Percentiles rank a stretch among this genome's conserved stretches.
Conservation (phyloP, 1,139 yeast genomes). For the Kodamaea sp. region DNA sequence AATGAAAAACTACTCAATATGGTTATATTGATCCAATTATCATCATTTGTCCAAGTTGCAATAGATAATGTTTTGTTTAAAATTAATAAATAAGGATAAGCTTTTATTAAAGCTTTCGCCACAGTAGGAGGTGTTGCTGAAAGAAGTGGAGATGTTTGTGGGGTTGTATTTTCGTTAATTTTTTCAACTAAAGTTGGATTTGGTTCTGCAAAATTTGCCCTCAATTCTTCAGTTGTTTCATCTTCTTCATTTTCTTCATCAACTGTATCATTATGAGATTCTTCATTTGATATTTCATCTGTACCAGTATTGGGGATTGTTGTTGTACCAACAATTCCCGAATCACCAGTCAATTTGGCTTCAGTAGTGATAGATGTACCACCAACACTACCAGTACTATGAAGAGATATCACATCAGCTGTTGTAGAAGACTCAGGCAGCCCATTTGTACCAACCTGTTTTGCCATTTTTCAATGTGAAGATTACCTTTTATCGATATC, state of each 20-base stretch:
- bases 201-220: slow-evolving; percentile 13
- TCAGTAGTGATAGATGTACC: not conserved
- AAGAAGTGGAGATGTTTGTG: slow-evolving; percentile 61
- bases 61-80: slow-evolving; percentile 67
- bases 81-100: slow-evolving; percentile 79
- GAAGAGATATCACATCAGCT: not conserved
- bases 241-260: slow-evolving; percentile 10
- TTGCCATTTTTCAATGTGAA: no score
- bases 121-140: slow-evolving; percentile 89
- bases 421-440: not conserved
- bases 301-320: no score
- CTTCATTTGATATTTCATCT: no score
- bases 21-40: slow-evolving; percentile 70
- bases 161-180: slow-evolving; percentile 19
- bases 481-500: no score
- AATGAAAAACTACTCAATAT: slow-evolving; percentile 56
- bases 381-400: not conserved
- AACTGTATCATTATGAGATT: not conserved
- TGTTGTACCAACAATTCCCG: no score
- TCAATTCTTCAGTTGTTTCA: slow-evolving; percentile 11
- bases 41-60: slow-evolving; percentile 89
- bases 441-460: no score
- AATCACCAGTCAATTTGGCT: not conserved
- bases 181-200: slow-evolving; percentile 6
- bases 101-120: slow-evolving; percentile 72